Evolutionary conservation across 2,329 filamentous ascomycete genomes (phyloP).

Genomic region (Pestalotiopsis sp.): DNA sequence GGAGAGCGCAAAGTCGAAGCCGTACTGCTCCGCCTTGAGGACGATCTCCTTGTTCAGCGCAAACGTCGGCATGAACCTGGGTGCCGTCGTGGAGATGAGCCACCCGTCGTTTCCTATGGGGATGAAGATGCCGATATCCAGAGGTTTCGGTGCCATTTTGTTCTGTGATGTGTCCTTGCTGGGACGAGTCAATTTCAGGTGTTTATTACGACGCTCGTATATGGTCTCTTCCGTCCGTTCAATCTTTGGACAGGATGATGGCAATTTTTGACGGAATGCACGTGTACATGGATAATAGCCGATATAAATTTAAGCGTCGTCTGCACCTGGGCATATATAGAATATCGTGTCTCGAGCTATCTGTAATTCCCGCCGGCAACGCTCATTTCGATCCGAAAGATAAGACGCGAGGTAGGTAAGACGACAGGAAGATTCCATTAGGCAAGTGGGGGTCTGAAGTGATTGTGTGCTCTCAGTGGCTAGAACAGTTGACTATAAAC

Average conservation of each 20-base stretch:
- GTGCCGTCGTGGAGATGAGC: slow-evolving; percentile 25
- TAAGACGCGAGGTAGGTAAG: not conserved
- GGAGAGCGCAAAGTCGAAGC: slow-evolving; percentile 25
- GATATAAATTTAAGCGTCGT: not conserved
- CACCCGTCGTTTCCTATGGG: slow-evolving; percentile 28
- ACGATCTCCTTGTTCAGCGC: slow-evolving; percentile 24
- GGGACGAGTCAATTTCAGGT: not conserved
- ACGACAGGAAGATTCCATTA: not conserved
- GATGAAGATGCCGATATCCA: slow-evolving; percentile 20
- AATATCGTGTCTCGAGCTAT: not conserved
- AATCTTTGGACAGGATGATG: not conserved
- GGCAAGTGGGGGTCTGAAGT: not conserved
- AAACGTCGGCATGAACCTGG: slow-evolving; percentile 27
- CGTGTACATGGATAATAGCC: not conserved
- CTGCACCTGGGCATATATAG: not conserved
- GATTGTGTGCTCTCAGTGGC: not conserved
- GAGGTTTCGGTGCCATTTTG: slow-evolving; percentile 6
- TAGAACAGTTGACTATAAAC: not conserved
- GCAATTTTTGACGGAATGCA: not conserved
- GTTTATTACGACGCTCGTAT: not conserved
- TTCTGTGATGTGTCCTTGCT: not conserved
- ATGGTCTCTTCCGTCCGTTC: not conserved
- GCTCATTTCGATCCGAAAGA: not conserved
- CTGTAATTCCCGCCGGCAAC: not conserved
- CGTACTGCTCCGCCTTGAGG: slow-evolving; percentile 24